These are phyloP conservation scores for Colletotrichum echinochloae DNA, from an alignment of 2,329 filamentous ascomycete genomes.

Conservation along the genomic window DNA sequence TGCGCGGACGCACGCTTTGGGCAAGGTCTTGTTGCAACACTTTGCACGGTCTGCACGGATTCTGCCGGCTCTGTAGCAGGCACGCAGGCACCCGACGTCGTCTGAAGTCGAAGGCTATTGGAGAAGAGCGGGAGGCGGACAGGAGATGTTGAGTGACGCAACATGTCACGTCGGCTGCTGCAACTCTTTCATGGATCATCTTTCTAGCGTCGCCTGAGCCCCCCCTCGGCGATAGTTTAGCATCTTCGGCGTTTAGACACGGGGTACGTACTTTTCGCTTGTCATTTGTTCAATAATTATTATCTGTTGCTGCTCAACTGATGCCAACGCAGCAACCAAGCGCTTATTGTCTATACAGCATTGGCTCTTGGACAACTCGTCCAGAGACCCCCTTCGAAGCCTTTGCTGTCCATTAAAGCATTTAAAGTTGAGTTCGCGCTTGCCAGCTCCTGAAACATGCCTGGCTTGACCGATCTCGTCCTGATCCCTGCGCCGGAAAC, in stretches of 20 bases:
- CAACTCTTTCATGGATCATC: not conserved
- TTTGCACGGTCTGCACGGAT: slow-evolving; percentile 36
- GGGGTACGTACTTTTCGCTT: not conserved
- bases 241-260: slow-evolving; percentile 14
- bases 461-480: not conserved
- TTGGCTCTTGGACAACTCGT: not conserved
- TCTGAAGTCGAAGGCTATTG: slow-evolving; percentile 14
- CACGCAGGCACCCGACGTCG: slow-evolving; percentile 11
- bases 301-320: not conserved
- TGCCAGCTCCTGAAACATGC: not conserved
- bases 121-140: not conserved
- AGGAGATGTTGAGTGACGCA: slow-evolving; percentile 10
- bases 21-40: slow-evolving; percentile 6
- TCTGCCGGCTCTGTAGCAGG: slow-evolving; percentile 15
- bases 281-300: not conserved
- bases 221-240: slow-evolving; percentile 11
- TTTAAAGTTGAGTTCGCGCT: not conserved
- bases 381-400: too few species aligned
- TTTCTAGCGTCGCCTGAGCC: slow-evolving; percentile 1
- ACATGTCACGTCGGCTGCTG: slow-evolving; percentile 12
- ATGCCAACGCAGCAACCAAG: not conserved
- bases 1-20: slow-evolving; percentile 21
- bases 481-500: not conserved
- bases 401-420: not conserved
- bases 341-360: not conserved